Base-by-base conservation (phyloP, 306 rosid species). In the Nissolia schottii region DNA sequence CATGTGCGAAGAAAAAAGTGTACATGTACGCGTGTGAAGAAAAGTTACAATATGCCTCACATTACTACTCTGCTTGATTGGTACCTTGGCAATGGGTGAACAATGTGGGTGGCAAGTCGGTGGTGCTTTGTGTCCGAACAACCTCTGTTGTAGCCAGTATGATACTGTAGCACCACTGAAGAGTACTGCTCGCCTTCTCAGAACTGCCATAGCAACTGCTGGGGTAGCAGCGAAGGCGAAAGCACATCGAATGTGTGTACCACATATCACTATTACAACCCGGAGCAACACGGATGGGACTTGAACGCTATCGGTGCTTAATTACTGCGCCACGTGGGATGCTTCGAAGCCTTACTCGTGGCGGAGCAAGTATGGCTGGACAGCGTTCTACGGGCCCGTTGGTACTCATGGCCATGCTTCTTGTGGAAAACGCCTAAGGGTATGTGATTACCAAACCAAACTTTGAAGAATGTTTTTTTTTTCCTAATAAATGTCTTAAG, bases 351-450 rank as follows among this genome's bases (percentile, higher is more conserved):
- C 98, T 13, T 84, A 74, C 49, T 77, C 78, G 0, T 88, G 93
- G 92, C 92, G 98, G 5, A 90, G 88, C 15, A 88, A 88, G 34
- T 88, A 92, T 16, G 91, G 95, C 0, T 93, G 98, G 98, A 90
- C 96, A 0, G 93, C 98, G 43, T 93, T 90, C 72, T 90, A 96
- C 50, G 90, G 96, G 0, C 96, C 93, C 0, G 79, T 25, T 41
- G 98, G 96, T 2, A 87, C 93, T 34, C 77, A 15, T 0, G 96
- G 98, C 23, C 81, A 64, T 25, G 89, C 57, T 3, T 23, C 96
- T 0, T 90, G 98, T 22, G 96, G 98, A 57, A 87, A 71, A 61
- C 88, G 98, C 79, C 74, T 88, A 5, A 46, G 49, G 75, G 96
- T 89, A 65, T 12, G 55, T 5, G 0, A 14, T 45, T n/a, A 45